Base-by-base conservation (phyloP, 2,329 filamentous ascomycete species). In the Pseudogymnoascus sp. region DNA sequence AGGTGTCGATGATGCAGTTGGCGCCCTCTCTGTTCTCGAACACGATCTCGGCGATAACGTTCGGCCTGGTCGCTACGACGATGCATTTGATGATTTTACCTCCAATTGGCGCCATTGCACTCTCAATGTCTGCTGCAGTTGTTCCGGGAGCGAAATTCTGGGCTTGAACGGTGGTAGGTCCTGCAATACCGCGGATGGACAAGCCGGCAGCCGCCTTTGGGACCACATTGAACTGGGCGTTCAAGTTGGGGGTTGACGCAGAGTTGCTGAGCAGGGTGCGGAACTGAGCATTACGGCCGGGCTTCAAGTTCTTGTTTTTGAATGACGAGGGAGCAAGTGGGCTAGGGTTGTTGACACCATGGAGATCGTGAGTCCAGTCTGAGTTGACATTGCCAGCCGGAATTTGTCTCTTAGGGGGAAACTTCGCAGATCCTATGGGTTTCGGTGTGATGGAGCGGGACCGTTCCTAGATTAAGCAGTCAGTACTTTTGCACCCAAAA, bases 121-220 rank as follows among this genome's bases (percentile, higher is more conserved):
- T 89, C 77, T 92, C 89, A 64, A 94, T 91, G 70, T 94, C 90
- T 31, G 88, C 89, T 1, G 87, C 88, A 5, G 90, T 92, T 0
- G 90, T 94, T 38, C 90, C 90, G 1, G 84, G 84, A 10, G 90
- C 90, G 72, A 94, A 91, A 78, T 94, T 94, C 74, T 90, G 87
- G 2, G 88, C 89, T 72, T 91, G 82, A 25, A 94, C 83, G 15
- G 84, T 82, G 68, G 84, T 90, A 1, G 89, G 89, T 0, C 89
- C 87, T 0, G 86, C 86, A 7, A 88, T 77, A n/a, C 90, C 90
- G 61, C 85, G 80, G 66, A 94, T 92, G 36, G 81, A 86, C 51
- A 93, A 81, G 17, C 87, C 85, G 64, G 71, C 71, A 35, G 74
- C 66, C 48, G 71, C 66, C 62, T 74, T 70, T 58, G 72, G 66